Conservation (phyloP, 2,329 filamentous ascomycete species). For the Aspergillus novofumigatus region DNA sequence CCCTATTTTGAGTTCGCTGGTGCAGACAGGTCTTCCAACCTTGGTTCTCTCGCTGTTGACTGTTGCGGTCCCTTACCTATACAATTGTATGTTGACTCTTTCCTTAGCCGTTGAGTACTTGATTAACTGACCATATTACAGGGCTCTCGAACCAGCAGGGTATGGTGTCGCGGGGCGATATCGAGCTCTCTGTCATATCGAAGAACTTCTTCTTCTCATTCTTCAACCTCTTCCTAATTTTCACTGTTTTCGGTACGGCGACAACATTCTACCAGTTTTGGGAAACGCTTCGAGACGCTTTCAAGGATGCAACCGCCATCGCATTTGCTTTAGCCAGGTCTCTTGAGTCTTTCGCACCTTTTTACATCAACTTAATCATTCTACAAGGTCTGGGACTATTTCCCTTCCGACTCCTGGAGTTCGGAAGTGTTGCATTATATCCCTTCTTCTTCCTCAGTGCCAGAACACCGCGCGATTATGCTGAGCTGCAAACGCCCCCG, state of each 20-base stretch:
- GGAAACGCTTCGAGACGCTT: conserved; percentile 62
- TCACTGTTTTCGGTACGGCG: conserved; percentile 80
- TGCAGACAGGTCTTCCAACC: conserved; percentile 85
- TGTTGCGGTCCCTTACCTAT: conserved; percentile 85
- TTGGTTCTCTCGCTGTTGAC: conserved; percentile 82
- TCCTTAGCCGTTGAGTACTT: background rate
- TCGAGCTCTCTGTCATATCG: conserved; percentile 90
- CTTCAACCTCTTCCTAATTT: conserved; percentile 97
- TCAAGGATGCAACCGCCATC: conserved; percentile 75
- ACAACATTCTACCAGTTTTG: conserved; percentile 67
- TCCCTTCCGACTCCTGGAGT: conserved; percentile 84
- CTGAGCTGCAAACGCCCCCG: conserved; percentile 74
- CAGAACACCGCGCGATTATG: conserved; percentile 84
- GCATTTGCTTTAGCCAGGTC: conserved; percentile 71
- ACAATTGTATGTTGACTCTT: conserved; percentile 62
- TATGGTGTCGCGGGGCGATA: conserved; percentile 89
- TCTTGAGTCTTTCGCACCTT: conserved; percentile 69
- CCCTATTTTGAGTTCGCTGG: conserved; percentile 66
- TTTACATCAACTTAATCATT: conserved; percentile 93
- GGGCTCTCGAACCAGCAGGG: conserved; percentile 83
- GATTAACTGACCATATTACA: conserved; percentile 22
- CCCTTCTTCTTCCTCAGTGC: conserved; percentile 74
- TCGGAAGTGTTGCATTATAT: conserved; percentile 79
- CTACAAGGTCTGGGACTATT: conserved; percentile 91
- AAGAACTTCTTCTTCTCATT: conserved; percentile 99